Base-by-base conservation (phyloP, 78 protist species). In the Dictyostelium firmibasis region DNA sequence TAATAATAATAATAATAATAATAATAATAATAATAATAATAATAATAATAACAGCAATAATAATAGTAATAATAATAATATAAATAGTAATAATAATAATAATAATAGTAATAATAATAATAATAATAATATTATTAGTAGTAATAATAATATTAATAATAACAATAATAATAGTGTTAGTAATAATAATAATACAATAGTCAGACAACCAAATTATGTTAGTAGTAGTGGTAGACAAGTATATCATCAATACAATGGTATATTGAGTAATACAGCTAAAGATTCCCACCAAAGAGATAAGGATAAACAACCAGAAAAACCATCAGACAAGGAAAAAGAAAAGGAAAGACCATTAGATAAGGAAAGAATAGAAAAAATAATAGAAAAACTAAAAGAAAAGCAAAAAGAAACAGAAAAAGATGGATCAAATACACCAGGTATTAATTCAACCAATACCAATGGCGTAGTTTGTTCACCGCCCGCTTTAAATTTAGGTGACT, bases 161-260 rank as follows among this genome's bases (percentile, higher is more conserved):
- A 72, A 7, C 13, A 72, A 9, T 75, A 31, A 0, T 70, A 70
- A 31, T 9, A 70, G 31, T 70, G 36, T 8, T 74, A 36, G 9
- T 36, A 4, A 20, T 2, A 27, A 11, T 67, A n/a, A 11, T n/a
- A 67, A 36, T 11, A 70, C 35, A 70, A 14, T 16, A 70, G 3
- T 20, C 1, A 64, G 74, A 64, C 27, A n/a, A 25, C 74, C 74
- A 64, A 64, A 64, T 64, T 64, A 64, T n/a, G 14, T 64, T 4
- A 64, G 74, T 64, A 64, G 74, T 64, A 64, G 74, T 64, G 74
- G 74, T 25, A 64, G 74, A 64, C 74, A 64, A 25, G 74, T 64
- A 64, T 64, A n/a, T 8, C 74, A 64, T 2, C 74, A 64, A 64
- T 27, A 25, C 25, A 64, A 64, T 64, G 31, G 74, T n/a, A 10